Conservation (phyloP, 257 asterid species). For the Fraxinus americana region DNA sequence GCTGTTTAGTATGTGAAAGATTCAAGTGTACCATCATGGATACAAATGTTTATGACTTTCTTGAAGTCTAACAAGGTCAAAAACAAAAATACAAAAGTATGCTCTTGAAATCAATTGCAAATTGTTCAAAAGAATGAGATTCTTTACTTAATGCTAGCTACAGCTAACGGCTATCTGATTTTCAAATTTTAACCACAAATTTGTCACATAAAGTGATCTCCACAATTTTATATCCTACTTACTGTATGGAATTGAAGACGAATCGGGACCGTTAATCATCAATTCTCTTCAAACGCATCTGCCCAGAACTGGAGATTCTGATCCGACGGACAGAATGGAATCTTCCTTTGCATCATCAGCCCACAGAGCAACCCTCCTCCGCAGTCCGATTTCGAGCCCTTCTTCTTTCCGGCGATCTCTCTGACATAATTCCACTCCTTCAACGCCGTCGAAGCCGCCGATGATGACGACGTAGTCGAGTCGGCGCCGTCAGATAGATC, state of each 20-base stretch:
- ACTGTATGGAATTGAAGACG: background rate
- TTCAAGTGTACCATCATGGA: background rate
- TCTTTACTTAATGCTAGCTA: background rate
- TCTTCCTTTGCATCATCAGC: conserved; percentile 57
- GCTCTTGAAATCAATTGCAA: background rate
- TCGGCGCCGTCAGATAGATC: conserved; percentile 61
- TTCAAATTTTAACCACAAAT: conserved; percentile 4
- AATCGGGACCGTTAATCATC: conserved; percentile 39
- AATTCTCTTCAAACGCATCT: conserved; percentile 41
- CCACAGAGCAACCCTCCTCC: conserved; percentile 70
- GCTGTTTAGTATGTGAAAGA: background rate
- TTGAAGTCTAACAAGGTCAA: background rate
- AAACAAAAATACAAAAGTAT: background rate
- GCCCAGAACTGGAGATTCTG: conserved; percentile 56
- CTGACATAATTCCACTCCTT: conserved; percentile 70
- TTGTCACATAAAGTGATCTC: conserved; percentile 6
- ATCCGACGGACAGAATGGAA: conserved; percentile 60
- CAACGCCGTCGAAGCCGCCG: conserved; percentile 58
- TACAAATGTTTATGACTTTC: background rate
- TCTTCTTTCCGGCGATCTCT: conserved; percentile 58
- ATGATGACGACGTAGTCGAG: conserved; percentile 67
- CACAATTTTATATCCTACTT: conserved; percentile 11
- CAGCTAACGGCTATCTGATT: conserved; percentile 21
- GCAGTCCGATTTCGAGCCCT: conserved; percentile 45
- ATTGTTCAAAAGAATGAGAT: background rate